Evolutionary conservation across 2,329 filamentous ascomycete species (phyloP), one percentile per base, ranked within the genome.

Genomic region (Boeremia exigua): DNA sequence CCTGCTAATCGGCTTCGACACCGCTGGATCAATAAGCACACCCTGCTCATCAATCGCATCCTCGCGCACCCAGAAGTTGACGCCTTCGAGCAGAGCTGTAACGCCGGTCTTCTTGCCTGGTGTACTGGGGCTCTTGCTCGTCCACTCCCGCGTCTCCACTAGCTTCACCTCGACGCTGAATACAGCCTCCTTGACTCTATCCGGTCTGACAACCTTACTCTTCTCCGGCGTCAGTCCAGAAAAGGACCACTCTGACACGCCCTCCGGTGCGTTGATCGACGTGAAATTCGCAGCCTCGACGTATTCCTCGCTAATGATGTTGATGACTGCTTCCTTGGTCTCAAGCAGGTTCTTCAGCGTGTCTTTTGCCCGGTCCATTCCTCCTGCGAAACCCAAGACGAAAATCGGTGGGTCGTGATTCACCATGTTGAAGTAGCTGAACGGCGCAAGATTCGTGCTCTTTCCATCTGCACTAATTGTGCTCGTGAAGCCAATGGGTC

Each of bases 401-500:
- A 97, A 96, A 38, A 96, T 80, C 0, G 93, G 93, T 4, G 93
- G 94, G 72, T 97, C 93, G 73, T 95, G 90, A 74, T 86, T 87
- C 63, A 96, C 82, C 59, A 96, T 77, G 73, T 92, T 89, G 74
- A 92, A 92, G 79, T 95, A 97, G 70, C 86, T 90, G 75, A 95
- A 96, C 0, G 92, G 93, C 0, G 93, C 91, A 2, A 97, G 82
- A 77, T 97, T 98, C 14, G 85, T 86, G 27, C 78, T 80, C 47
- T 61, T 56, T 19, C 90, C 91, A 67, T 92, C 88, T 34, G 78
- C 78, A 2, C 79, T 82, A 32, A 80, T 73, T 1, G 86, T 88
- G 45, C 80, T 82, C 12, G 87, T 75, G 60, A 88, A 86, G 1
- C 85, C 86, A 40, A 97, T 88, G 11, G 94, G 94, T 11, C 94